Percentiles rank a stretch among this genome's conserved stretches.
phyloP scores from a whole-genome alignment of 2,329 filamentous ascomycete genomes.

The Pseudogymnoascus sp. region DNA sequence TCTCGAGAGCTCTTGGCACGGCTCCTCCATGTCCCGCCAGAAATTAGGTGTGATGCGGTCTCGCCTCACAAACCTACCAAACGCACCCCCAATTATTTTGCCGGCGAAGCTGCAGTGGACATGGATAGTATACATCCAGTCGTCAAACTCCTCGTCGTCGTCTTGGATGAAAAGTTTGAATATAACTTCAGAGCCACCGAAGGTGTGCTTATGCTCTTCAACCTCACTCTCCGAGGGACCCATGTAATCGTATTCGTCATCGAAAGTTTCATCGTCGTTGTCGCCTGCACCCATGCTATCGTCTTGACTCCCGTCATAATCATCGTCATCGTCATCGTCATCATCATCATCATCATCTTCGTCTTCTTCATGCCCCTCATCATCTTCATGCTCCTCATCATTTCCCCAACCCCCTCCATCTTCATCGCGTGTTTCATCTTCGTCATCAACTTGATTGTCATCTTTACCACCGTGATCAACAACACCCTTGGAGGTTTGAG shows the following conservation, averaged over 20 bases:
- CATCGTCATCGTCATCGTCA: too few relatives aligned
- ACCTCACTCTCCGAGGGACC: constrained; percentile 10
- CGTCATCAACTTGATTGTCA: not conserved
- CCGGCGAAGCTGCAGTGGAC: constrained; percentile 11
- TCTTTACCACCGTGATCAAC: not conserved
- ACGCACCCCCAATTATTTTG: constrained; percentile 17
- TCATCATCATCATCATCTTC: not conserved
- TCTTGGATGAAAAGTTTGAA: not conserved
- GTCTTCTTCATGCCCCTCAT: not conserved
- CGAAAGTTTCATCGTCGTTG: not conserved
- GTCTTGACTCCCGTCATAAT: not conserved
- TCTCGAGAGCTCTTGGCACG: constrained; percentile 21
- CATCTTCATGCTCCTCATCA: constrained; percentile 6
- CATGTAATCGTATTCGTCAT: constrained; percentile 8
- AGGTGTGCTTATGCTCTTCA: constrained; percentile 1
- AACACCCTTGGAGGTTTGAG: constrained; percentile 7
- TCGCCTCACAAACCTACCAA: constrained; percentile 21
- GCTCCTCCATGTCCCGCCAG: constrained; percentile 28
- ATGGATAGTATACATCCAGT: constrained; percentile 15
- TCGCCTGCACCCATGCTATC: not conserved
- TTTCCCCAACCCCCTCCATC: not conserved
- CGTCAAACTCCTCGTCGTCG: not conserved
- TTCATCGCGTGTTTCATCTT: not conserved
- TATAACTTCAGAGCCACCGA: not conserved
- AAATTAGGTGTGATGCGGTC: constrained; percentile 24